phyloP scores from a whole-genome alignment of 495 filamentous ascomycete genomes.

The Penicillium ochrochloron region DNA sequence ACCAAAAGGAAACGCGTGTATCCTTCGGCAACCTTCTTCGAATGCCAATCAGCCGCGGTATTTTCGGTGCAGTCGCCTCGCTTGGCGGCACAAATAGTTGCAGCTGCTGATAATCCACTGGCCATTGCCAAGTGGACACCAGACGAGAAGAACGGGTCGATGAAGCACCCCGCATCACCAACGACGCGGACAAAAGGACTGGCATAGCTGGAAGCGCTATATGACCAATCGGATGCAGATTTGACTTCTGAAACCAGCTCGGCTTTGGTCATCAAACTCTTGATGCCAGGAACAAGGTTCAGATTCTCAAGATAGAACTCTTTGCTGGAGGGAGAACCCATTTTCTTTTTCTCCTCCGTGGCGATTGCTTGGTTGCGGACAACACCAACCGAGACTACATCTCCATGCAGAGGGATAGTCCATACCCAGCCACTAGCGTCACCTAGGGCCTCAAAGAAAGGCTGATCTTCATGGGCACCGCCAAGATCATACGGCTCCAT shows the following conservation, averaged over 20 bases:
- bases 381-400: constrained; percentile 40
- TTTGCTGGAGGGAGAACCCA: constrained; percentile 23
- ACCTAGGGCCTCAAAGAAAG: constrained; percentile 43
- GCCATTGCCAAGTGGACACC: constrained; percentile 55
- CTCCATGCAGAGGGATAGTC: constrained; percentile 38
- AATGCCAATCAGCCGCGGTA: constrained; percentile 51
- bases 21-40: constrained; percentile 46
- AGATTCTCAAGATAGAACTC: constrained; percentile 49
- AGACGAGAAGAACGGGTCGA: constrained; percentile 51
- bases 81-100: constrained; percentile 36
- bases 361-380: constrained; percentile 39
- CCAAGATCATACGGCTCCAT: constrained; percentile 28
- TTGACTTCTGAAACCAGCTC: constrained; percentile 42
- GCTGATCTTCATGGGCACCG: constrained; percentile 20
- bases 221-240: constrained; percentile 49
- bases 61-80: constrained; percentile 44
- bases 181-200: constrained; percentile 37
- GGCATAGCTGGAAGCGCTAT: constrained; percentile 47
- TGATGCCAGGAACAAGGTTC: constrained; percentile 31
- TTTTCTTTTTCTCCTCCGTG: constrained; percentile 33
- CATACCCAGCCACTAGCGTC: constrained; percentile 48
- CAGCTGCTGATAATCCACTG: constrained; percentile 52
- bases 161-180: constrained; percentile 51
- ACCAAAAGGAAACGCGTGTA: constrained; percentile 58
- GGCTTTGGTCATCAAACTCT: constrained; percentile 31